Percentiles rank a stretch among this genome's conserved stretches.
These are phyloP conservation scores for Naganishia friedmannii DNA, from an alignment of 768 basidiomycete genomes.

Conservation along the genomic window DNA sequence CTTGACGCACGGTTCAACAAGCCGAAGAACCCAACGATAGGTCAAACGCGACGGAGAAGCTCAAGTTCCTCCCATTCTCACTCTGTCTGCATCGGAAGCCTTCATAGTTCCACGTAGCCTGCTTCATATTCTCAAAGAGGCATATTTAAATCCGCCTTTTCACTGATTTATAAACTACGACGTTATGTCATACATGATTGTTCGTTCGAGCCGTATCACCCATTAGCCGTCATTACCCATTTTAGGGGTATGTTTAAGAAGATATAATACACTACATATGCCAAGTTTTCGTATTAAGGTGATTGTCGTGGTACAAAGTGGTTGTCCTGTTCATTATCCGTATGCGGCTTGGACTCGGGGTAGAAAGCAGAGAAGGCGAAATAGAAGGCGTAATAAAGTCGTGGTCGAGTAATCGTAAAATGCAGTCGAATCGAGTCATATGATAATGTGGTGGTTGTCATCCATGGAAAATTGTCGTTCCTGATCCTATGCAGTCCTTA, in stretches of 20 bases:
- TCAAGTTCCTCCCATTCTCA: too few relatives aligned
- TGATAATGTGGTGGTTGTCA: background rate
- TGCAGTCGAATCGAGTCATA: background rate
- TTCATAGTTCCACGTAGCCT: too few relatives aligned
- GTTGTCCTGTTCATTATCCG: background rate
- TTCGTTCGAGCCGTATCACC: background rate
- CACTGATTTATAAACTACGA: background rate
- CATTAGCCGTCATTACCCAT: background rate
- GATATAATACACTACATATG: background rate
- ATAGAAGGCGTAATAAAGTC: background rate
- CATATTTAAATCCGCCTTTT: too few relatives aligned
- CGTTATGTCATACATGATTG: background rate
- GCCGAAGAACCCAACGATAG: too few relatives aligned
- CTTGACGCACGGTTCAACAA: too few relatives aligned
- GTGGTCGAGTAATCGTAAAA: background rate
- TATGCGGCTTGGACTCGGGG: background rate
- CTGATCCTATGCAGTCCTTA: background rate
- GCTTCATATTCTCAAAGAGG: too few relatives aligned
- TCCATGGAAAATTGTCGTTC: background rate
- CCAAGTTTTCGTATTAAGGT: background rate
- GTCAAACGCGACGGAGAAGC: too few relatives aligned
- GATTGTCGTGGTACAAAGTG: background rate
- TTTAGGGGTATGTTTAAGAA: background rate
- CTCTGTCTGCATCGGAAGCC: too few relatives aligned
- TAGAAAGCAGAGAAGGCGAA: background rate